Evolutionary conservation across 169 alveolate species (phyloP), one percentile per base, ranked within the genome.

Genomic region (Plasmodium gallinaceum): DNA sequence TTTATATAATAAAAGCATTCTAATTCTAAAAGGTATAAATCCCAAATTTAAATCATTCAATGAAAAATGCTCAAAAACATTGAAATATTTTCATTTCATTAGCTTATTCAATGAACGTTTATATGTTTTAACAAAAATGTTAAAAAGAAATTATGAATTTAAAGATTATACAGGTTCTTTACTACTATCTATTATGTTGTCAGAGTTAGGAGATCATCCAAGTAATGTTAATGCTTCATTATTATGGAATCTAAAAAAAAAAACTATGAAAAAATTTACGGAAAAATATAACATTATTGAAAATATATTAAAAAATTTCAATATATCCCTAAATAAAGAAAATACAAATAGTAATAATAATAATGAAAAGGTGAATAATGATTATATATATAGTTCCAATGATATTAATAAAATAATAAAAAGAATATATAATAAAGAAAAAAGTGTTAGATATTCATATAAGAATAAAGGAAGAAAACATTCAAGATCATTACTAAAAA

Each of bases 121-220:
- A 16, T 68, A 88, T 42, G 88, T 32, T 20, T 60, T 92, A 20
- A 37, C 69, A 2, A 88, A 74, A 54, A 70, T 94, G 32, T 10
- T 94, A 10, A 88, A 20, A 14, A 48, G 95, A 20, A 93, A 93
- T 46, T 65, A 73, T 52, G 46, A 61, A 5, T 64, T 66, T 71
- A 91, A 86, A 12, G 98, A 96, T 85, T 90, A 91, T 43, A 88
- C 94, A 0, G 98, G 98, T 2, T 86, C 96, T 71, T 62, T 94
- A 45, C 66, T 96, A n/a, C 46, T 92, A 61, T 90, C 90, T 37
- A 90, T 96, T 93, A 89, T 96, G 66, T 89, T 96, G 8, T 93
- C 97, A 9, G 98, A 96, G 64, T 42, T 96, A 75, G 98, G 98
- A 0, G 96, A 95, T 60, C 88, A 95, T 16, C 93, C 92, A 7